Percentiles rank a stretch among this genome's conserved stretches.
Evolutionary conservation across 2,329 filamentous ascomycete genomes (phyloP).

Genomic region (Penicillium sp.): DNA sequence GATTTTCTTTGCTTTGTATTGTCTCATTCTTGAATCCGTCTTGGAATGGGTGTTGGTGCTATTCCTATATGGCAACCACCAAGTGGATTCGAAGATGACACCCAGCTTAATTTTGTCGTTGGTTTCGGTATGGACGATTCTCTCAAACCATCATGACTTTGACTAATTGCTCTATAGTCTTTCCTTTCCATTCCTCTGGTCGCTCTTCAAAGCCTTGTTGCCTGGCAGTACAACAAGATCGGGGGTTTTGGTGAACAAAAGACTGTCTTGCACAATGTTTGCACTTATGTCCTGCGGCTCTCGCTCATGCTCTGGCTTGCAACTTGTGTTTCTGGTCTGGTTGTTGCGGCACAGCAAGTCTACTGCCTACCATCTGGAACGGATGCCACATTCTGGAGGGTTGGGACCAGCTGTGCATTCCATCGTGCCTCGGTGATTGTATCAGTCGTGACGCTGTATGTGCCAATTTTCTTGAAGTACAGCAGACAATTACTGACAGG

Average conservation of each 20-base stretch:
- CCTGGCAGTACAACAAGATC: slow-evolving; percentile 35
- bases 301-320: slow-evolving; percentile 36
- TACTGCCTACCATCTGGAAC: slow-evolving; percentile 29
- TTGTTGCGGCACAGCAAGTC: slow-evolving; percentile 34
- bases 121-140: slow-evolving; percentile 28
- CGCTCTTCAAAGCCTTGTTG: slow-evolving; percentile 35
- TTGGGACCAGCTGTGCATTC: slow-evolving; percentile 35
- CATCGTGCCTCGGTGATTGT: slow-evolving; percentile 33
- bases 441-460: slow-evolving; percentile 35
- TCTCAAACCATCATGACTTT: not conserved
- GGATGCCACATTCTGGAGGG: slow-evolving; percentile 30
- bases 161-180: slow-evolving; percentile 22
- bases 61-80: slow-evolving; percentile 31
- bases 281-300: slow-evolving; percentile 34
- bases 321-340: slow-evolving; percentile 34
- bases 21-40: slow-evolving; percentile 33
- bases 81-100: slow-evolving; percentile 38
- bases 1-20: slow-evolving; percentile 35
- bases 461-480: slow-evolving; percentile 2
- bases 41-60: slow-evolving; percentile 32
- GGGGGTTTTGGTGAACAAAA: slow-evolving; percentile 29
- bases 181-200: slow-evolving; percentile 36
- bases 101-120: slow-evolving; percentile 34
- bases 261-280: slow-evolving; percentile 28
- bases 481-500: not conserved